Evolutionary conservation across 1,284 basidiomycete genomes (phyloP).

Genomic region (Boletus semigastroideus): DNA sequence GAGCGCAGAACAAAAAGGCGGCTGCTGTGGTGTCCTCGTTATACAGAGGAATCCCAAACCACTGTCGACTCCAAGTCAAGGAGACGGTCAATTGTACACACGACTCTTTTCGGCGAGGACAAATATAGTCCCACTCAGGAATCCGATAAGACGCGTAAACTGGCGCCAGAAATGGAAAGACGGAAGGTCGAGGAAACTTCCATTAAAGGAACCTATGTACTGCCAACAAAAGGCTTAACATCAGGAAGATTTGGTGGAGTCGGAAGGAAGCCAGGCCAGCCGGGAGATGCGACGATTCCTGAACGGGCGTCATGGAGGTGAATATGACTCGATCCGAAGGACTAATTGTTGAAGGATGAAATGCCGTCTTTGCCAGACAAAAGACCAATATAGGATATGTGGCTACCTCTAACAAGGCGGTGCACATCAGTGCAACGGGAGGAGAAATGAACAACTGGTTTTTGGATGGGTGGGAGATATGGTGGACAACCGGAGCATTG

Average conservation of each 20-base stretch:
- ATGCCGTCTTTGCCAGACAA: constrained; percentile 2
- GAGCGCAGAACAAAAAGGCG: neutral
- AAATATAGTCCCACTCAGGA: constrained; percentile 6
- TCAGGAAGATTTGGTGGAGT: constrained; percentile 3
- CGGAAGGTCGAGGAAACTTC: constrained; percentile 19
- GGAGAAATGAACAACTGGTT: neutral
- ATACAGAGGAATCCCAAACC: neutral
- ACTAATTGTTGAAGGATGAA: constrained; percentile 8
- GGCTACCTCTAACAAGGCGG: neutral
- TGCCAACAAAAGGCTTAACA: neutral
- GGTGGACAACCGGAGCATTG: constrained; percentile 1
- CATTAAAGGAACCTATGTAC: constrained; percentile 9
- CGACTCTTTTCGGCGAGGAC: constrained; percentile 2
- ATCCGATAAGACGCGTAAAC: constrained; percentile 9
- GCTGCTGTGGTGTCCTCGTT: neutral
- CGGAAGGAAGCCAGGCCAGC: constrained; percentile 8
- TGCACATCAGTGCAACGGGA: neutral
- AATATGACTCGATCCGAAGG: constrained; percentile 11
- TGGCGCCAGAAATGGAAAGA: constrained; percentile 19
- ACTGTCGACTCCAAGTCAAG: neutral
- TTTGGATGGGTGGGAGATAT: constrained; percentile 10
- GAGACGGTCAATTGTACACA: neutral
- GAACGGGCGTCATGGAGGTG: constrained; percentile 9
- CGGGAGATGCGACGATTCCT: constrained; percentile 9
- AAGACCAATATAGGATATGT: neutral